A percentile compares a stretch with the other conserved stretches of the same genome.
phyloP scores from a whole-genome alignment of 1,284 basidiomycete species.

The Microbotryum scabiosae region DNA sequence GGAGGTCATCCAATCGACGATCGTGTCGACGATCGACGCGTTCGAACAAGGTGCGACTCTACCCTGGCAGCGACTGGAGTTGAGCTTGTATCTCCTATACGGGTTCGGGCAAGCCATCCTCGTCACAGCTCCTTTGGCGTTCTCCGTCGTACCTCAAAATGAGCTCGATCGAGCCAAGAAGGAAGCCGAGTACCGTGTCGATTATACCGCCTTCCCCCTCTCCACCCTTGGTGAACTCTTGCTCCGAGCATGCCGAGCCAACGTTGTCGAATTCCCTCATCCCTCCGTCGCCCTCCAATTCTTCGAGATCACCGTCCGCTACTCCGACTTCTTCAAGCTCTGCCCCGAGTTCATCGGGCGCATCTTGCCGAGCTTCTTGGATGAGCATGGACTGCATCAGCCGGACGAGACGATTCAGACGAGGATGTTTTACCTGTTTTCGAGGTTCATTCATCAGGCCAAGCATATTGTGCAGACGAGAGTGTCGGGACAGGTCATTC shows the following conservation, averaged over 20 bases:
- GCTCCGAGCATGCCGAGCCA: slow-evolving; percentile 70
- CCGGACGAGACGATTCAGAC: slow-evolving; percentile 61
- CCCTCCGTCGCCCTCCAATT: slow-evolving; percentile 83
- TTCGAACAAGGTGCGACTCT: slow-evolving; percentile 51
- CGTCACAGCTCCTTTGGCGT: slow-evolving; percentile 21
- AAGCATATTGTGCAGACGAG: slow-evolving; percentile 57
- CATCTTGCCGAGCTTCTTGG: slow-evolving; percentile 81
- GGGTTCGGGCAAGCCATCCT: slow-evolving; percentile 48
- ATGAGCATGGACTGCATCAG: slow-evolving; percentile 74
- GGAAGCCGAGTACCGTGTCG: slow-evolving; percentile 44
- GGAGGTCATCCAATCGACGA: slow-evolving; percentile 59
- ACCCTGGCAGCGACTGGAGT: slow-evolving; percentile 89
- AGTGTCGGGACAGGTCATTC: slow-evolving; percentile 55
- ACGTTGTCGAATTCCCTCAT: slow-evolving; percentile 75
- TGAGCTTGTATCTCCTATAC: slow-evolving; percentile 83
- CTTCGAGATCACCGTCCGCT: slow-evolving; percentile 86
- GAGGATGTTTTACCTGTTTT: slow-evolving; percentile 85
- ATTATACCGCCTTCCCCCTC: slow-evolving; percentile 77
- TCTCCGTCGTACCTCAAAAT: slow-evolving; percentile 29
- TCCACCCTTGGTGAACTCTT: slow-evolving; percentile 88
- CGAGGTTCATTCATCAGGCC: slow-evolving; percentile 82
- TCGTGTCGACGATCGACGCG: slow-evolving; percentile 61
- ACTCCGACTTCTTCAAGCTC: slow-evolving; percentile 92
- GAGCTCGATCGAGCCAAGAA: slow-evolving; percentile 26
- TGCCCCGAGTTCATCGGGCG: slow-evolving; percentile 77